Percentiles rank a stretch among this genome's conserved stretches.
Evolutionary conservation across 306 rosid genomes (phyloP).

Genomic region (Ormosia emarginata): DNA sequence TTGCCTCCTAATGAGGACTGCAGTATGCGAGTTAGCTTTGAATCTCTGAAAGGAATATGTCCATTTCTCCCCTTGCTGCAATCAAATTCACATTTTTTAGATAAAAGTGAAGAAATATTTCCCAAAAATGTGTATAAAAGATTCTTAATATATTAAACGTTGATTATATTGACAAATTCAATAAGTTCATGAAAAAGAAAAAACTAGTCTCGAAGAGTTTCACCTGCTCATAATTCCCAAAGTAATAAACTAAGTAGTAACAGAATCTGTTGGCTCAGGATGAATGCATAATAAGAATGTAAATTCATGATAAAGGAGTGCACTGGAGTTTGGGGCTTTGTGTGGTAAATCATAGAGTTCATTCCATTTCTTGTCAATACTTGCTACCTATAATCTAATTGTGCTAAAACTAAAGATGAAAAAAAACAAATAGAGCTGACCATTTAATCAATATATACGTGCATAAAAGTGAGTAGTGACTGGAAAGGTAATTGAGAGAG

Average conservation of each 20-base stretch:
- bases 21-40: conserved; percentile 93
- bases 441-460: not conserved
- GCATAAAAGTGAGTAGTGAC: not conserved
- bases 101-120: not conserved
- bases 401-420: not conserved
- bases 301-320: not conserved
- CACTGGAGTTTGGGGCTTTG: conserved; percentile 2
- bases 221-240: not conserved
- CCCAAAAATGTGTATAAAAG: not conserved
- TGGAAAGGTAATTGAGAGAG: not conserved
- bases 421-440: not conserved
- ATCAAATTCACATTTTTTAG: conserved; percentile 13
- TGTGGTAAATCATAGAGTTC: conserved; percentile 9
- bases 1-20: conserved; percentile 95
- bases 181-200: not conserved
- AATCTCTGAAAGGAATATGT: conserved; percentile 95
- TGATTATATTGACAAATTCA: not conserved
- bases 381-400: not conserved
- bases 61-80: conserved; percentile 92
- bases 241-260: not conserved
- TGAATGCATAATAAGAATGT: conserved; percentile 3
- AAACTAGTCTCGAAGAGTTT: not conserved
- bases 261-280: not conserved
- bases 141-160: conserved; percentile 5
- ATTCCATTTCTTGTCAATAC: not conserved